A percentile compares a stretch with the other conserved stretches of the same genome.
Conservation (phyloP, 805 yeast species). For the Debaryomyces castellii region DNA sequence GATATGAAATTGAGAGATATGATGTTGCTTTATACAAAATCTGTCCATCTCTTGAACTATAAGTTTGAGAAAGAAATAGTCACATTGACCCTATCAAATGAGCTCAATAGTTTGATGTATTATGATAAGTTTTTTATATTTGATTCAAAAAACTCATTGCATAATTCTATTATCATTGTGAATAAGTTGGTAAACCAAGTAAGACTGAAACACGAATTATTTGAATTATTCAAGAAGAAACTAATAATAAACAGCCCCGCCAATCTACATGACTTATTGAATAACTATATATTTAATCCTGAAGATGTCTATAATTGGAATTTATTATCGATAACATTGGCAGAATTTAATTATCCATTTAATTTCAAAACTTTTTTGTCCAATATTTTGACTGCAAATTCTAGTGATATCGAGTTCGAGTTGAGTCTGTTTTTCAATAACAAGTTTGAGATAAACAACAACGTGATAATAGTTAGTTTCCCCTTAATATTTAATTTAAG, state of each 20-base stretch:
- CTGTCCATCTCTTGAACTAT: conserved; percentile 18
- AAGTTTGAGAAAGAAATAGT: conserved; percentile 25
- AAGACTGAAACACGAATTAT: conserved; percentile 19
- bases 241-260: conserved; percentile 51
- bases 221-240: conserved; percentile 47
- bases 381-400: conserved; percentile 12
- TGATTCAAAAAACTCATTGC: conserved; percentile 43
- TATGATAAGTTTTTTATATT: conserved; percentile 22
- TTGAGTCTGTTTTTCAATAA: conserved; percentile 14
- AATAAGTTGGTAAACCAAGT: conserved; percentile 38
- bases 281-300: conserved; percentile 47
- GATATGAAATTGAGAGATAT: conserved; percentile 9
- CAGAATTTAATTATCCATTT: conserved; percentile 39
- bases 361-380: conserved; percentile 15
- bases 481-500: conserved; percentile 45
- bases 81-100: conserved; percentile 33
- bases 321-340: conserved; percentile 44
- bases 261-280: conserved; percentile 49
- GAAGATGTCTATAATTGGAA: conserved; percentile 42
- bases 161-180: conserved; percentile 53
- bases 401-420: conserved; percentile 14
- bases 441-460: conserved; percentile 41
- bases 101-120: conserved; percentile 23
- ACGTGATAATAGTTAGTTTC: conserved; percentile 49
- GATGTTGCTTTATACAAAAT: conserved; percentile 27